Evolutionary conservation across 352 stramenopile species (phyloP), one percentile per base, ranked within the genome.

Genomic region (Phytophthora lateralis): DNA sequence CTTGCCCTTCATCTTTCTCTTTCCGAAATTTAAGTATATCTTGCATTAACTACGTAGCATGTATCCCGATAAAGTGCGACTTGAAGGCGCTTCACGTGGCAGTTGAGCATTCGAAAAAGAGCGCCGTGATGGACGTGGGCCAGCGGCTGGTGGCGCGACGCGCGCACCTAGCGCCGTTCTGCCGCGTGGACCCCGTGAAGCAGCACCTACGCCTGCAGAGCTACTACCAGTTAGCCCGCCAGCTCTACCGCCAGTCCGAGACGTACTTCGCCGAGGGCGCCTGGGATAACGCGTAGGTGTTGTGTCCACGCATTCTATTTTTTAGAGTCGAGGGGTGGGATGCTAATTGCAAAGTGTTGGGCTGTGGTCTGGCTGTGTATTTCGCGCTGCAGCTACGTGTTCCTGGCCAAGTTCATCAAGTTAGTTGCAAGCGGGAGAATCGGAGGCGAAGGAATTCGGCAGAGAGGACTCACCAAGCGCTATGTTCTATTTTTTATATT

Each of bases 401-500:
- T 88, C 49, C 64, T 94, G n/a, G 82, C 80, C 50, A 84, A 80
- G 35, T 90, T 92, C 52, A 88, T 92, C 69, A 90, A 90, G 85
- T 94, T 67, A 29, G 74, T 66, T n/a, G 39, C 45, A 39, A 56
- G 34, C 14, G 27, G 29, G 20, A 48, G 39, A 12, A 32, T 57
- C 6, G 21, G 21, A 57, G 11, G 11, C 15, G 30, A 26, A 44
- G 41, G 32, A 48, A 56, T 17, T 29, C 20, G 47, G 35, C 15
- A 52, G 45, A 51, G 54, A 42, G 34, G 30, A 52, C n/a, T 58
- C 43, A 63, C 21, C 2, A 42, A 57, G 27, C 21, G 29, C 8
- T 45, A 41, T n/a, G 34, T 69, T 70, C 59, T 76, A 60, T 53
- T 60, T 75, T 75, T 60, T 46, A 39, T 30, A 17, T 41, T 32